phyloP scores from a whole-genome alignment of 495 filamentous ascomycete species.

The Neurospora discreta region DNA sequence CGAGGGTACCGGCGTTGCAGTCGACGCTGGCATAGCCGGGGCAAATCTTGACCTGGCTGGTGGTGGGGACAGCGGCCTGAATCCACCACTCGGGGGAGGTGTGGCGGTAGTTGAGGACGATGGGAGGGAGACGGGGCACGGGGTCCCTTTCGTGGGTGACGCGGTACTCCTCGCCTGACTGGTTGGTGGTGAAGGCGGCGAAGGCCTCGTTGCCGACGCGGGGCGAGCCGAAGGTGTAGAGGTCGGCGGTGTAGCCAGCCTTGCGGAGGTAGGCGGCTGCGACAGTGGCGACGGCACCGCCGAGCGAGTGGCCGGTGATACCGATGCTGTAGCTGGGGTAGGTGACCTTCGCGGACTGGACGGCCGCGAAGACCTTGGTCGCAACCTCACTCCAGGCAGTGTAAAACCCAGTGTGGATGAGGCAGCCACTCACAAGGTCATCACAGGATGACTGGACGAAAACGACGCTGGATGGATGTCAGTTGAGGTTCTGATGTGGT shows the following conservation, averaged over 20 bases:
- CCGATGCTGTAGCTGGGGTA: conserved; percentile 44
- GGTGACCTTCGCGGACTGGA: conserved; percentile 16
- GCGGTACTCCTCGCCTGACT: conserved; percentile 43
- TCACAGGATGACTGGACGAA: conserved; percentile 21
- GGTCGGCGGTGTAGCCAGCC: conserved; percentile 27
- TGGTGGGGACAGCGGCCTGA: conserved; percentile 10
- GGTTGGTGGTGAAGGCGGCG: conserved; percentile 42
- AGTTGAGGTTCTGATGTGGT: background rate
- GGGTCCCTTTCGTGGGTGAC: conserved; percentile 59
- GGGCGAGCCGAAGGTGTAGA: conserved; percentile 58
- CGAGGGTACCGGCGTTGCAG: conserved; percentile 29
- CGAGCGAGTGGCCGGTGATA: conserved; percentile 58
- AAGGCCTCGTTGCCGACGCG: conserved; percentile 52
- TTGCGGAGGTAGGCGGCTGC: conserved; percentile 48
- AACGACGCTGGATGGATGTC: conserved; percentile 12
- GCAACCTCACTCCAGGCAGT: conserved; percentile 26
- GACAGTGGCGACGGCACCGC: conserved; percentile 52
- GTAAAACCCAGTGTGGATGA: conserved; percentile 30
- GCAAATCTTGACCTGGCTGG: conserved; percentile 26
- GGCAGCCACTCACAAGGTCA: conserved; percentile 20
- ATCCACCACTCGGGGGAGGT: conserved; percentile 59
- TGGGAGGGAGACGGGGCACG: conserved; percentile 52
- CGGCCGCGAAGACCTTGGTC: conserved; percentile 6
- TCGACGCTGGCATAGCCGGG: conserved; percentile 22
- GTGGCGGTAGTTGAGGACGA: conserved; percentile 45